Evolutionary conservation across 345 rosid genomes (phyloP), one percentile per base, ranked within the genome.

Genomic region (Hibiscus trionum): DNA sequence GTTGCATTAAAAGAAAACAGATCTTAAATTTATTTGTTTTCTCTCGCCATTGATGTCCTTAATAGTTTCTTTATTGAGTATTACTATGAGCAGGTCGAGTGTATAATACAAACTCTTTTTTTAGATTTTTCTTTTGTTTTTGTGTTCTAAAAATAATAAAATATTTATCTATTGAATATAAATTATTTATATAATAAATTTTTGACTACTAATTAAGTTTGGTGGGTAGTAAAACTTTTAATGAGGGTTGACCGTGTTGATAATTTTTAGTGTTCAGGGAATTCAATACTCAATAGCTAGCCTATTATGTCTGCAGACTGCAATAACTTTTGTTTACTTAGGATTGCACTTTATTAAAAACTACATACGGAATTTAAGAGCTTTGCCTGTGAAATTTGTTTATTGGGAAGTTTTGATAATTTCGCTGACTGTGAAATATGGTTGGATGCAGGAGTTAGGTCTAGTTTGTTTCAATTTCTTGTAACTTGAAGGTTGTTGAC

Each of bases 391-490:
- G 60, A 61, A 62, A 11, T 63, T 66, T 75, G 70, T 19, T 65
- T 55, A 12, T 44, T 46, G n/a, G n/a, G 21, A 33, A 69, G 11
- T 19, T 65, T 63, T 65, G 52, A 69, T 65, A 77, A 72, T 19
- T 57, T 81, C 61, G 68, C 78, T 75, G 77, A 81, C 71, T 74
- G 26, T 73, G 74, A 66, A 12, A 7, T 50, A 21, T 71, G 59
- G 82, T 66, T 75, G 72, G 73, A 37, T 62, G 76, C 77, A 80
- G 77, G 78, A 44, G 42, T 72, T 75, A 75, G 69, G 60, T 26
- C 9, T 49, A 49, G 58, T 55, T 76, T 39, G 39, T 65, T 73
- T 67, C 58, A 47, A 58, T 62, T 69, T 11, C n/a, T 57, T 65
- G 56, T 24, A 53, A 61, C 49, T 77, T 65, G 76, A 78, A 71